These are phyloP conservation scores for Talaromyces rugulosus DNA, from an alignment of 2,329 filamentous ascomycete species.

Conservation along the genomic window DNA sequence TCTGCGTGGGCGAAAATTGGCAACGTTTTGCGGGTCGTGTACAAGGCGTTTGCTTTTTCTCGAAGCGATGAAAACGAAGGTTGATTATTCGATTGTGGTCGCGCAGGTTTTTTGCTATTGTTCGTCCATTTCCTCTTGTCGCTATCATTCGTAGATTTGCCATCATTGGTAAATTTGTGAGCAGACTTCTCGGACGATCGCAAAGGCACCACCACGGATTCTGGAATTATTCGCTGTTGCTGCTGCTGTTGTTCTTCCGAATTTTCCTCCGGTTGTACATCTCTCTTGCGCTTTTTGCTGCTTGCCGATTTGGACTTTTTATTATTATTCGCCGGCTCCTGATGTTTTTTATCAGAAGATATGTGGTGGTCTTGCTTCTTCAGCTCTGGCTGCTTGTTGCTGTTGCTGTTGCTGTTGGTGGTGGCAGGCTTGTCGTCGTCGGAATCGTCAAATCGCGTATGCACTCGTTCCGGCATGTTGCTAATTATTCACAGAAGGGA, in stretches of 20 bases:
- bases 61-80: slow-evolving; percentile 25
- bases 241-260: slow-evolving; percentile 1
- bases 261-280: slow-evolving; percentile 15
- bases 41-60: slow-evolving; percentile 46
- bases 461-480: slow-evolving; percentile 40
- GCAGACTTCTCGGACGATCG: not conserved
- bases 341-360: not conserved
- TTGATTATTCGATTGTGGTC: not conserved
- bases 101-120: not conserved
- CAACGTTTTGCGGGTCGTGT: slow-evolving; percentile 59
- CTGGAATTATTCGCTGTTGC: not conserved
- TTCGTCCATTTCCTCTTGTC: not conserved
- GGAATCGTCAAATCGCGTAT: slow-evolving; percentile 33
- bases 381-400: slow-evolving; percentile 11
- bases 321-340: slow-evolving; percentile 17
- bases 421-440: slow-evolving; percentile 23
- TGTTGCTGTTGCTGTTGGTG: too few relatives aligned
- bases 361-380: not conserved
- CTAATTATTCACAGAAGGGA: not conserved
- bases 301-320: slow-evolving; percentile 14
- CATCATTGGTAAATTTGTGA: not conserved
- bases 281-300: slow-evolving; percentile 30
- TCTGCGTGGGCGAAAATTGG: slow-evolving; percentile 75
- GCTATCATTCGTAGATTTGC: not conserved
- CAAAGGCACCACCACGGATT: not conserved